A percentile compares a stretch with the other conserved stretches of the same genome.
Conservation (phyloP, 2,329 filamentous ascomycete genomes). For the Fusarium paranaense region DNA sequence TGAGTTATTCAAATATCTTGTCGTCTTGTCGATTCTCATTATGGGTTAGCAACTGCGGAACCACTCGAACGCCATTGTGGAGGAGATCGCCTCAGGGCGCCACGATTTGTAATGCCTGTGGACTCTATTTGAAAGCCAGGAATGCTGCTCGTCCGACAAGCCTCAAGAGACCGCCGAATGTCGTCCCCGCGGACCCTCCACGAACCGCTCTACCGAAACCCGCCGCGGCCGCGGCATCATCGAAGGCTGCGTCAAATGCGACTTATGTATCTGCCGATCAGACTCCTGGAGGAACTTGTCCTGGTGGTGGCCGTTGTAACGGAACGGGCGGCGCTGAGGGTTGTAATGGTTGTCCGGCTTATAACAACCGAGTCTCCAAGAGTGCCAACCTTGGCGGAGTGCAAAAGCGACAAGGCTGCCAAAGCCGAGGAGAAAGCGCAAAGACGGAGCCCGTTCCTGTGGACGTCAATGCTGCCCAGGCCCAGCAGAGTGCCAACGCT, state of each 20-base stretch:
- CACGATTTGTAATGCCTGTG: constrained; percentile 98
- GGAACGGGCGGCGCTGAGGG: constrained; percentile 95
- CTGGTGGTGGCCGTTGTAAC: constrained; percentile 94
- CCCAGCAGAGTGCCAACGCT: constrained; percentile 45
- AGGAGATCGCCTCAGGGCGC: constrained; percentile 91
- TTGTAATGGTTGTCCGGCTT: constrained; percentile 95
- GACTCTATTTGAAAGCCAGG: constrained; percentile 91
- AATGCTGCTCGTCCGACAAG: constrained; percentile 93
- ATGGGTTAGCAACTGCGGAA: constrained; percentile 84
- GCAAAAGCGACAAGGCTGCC: constrained; percentile 57
- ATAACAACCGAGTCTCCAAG: constrained; percentile 96
- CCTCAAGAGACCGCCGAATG: constrained; percentile 79
- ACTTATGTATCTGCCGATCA: constrained; percentile 84
- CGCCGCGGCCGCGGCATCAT: constrained; percentile 51
- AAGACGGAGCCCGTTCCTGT: constrained; percentile 47
- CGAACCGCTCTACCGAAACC: constrained; percentile 57
- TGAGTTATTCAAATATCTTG: constrained; percentile 52
- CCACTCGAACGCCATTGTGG: constrained; percentile 94
- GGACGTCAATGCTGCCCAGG: constrained; percentile 50
- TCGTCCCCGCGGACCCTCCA: constrained; percentile 57
- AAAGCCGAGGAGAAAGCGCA: constrained; percentile 39
- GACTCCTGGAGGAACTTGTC: constrained; percentile 86
- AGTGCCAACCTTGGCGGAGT: constrained; percentile 77
- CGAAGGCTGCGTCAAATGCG: constrained; percentile 59
- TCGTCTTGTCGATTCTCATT: constrained; percentile 7